Evolutionary conservation across 2,329 filamentous ascomycete species (phyloP), one percentile per base, ranked within the genome.

Genomic region (Rhytidhysteron rufulum): DNA sequence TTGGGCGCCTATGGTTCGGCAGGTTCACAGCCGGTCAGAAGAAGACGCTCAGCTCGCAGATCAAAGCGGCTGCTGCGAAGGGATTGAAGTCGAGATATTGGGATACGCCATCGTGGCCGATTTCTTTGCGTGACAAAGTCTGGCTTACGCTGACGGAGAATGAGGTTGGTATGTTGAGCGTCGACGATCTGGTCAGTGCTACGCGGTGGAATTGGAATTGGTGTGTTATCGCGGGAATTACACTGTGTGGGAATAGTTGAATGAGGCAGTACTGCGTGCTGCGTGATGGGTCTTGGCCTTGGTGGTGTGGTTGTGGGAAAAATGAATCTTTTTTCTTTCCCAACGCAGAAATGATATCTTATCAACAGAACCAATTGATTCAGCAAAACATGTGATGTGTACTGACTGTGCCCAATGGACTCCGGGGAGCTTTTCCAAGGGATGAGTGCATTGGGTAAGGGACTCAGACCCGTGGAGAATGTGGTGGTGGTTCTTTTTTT

Each of bases 161-260:
- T 15, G 51, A 38, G 9, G 46, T 55, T 10, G 52, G 50, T 1
- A 45, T 57, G 39, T 27, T 57, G 31, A 58, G 54, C 41, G 51
- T 57, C 3, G 50, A 54, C 44, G 51, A 57, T 42, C 20, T 56
- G 25, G 34, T 37, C 4, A 47, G 43, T 18, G 45, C 47, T 5
- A 50, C 51, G 15, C 44, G 49, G 30, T 56, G 54, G 52, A 55
- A 56, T 43, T 58, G 56, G 51, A 46, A 48, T 19, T 53, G 50
- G 49, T 61, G 55, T 42, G 37, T 52, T 24, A 41, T 59, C 29
- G 55, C 50, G 13, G 50, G 55, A 2, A 43, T 60, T 25, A 40
- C 35, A 4, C 42, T 61, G 5, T 60, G 56, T 40, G 48, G 53
- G 27, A 54, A 50, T 15, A 49, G 42, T 11, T 58, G 40, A 51